These are phyloP conservation scores for Cryptosporidium baileyi DNA, from an alignment of 169 alveolate genomes.

Conservation along the genomic window DNA sequence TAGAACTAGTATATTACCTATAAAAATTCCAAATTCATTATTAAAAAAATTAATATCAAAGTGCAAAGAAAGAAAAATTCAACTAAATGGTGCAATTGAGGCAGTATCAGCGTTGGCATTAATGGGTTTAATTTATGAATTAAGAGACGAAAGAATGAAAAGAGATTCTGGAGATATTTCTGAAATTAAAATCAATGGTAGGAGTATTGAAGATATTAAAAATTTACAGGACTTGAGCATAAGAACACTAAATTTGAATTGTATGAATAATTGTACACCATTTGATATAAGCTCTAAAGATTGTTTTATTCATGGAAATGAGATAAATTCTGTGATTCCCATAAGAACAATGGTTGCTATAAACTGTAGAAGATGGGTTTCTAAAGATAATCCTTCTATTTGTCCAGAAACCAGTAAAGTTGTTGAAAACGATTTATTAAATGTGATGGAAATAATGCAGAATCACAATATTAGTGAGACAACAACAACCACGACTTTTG, in stretches of 20 bases:
- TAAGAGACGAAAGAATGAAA: slow-evolving; percentile 23
- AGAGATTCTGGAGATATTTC: slow-evolving; percentile 36
- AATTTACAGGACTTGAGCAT: not conserved
- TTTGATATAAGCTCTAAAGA: not conserved
- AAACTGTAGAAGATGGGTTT: slow-evolving; percentile 63
- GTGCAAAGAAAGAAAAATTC: slow-evolving; percentile 52
- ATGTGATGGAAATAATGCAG: slow-evolving; percentile 5
- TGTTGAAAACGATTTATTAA: slow-evolving; percentile 18
- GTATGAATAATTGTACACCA: slow-evolving; percentile 22
- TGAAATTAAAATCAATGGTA: not conserved
- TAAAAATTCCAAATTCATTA: slow-evolving; percentile 6
- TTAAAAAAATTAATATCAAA: slow-evolving; percentile 8
- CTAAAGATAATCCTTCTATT: slow-evolving; percentile 47
- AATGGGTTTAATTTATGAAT: slow-evolving; percentile 55
- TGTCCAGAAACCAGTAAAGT: slow-evolving; percentile 52
- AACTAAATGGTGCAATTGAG: slow-evolving; percentile 59
- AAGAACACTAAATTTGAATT: not conserved
- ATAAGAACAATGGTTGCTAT: slow-evolving; percentile 69
- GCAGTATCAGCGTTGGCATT: slow-evolving; percentile 63
- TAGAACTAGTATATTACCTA: slow-evolving; percentile 61
- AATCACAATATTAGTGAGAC: slow-evolving; percentile 13
- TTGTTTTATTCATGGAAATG: slow-evolving; percentile 20
- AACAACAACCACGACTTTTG: slow-evolving; percentile 23
- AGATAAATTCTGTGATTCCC: slow-evolving; percentile 17
- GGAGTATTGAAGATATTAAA: not conserved